Evolutionary conservation across 2,329 filamentous ascomycete species (phyloP).

Genomic region (Alternaria atra): DNA sequence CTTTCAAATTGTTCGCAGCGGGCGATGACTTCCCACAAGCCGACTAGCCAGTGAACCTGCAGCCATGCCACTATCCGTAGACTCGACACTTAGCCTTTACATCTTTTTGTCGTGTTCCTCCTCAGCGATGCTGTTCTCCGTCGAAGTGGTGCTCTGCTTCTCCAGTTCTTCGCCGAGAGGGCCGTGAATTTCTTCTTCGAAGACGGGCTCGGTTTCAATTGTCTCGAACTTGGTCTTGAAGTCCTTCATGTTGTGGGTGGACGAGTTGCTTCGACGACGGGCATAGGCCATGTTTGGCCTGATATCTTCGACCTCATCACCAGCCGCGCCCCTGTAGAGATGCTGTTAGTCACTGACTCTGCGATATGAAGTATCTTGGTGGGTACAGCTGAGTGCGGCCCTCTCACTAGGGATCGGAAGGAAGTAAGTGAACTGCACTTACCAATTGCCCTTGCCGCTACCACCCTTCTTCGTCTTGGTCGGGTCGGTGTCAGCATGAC

Average conservation of each 20-base stretch:
- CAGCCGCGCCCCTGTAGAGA: constrained; percentile 75
- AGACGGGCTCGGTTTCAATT: constrained; percentile 87
- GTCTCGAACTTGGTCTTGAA: constrained; percentile 98
- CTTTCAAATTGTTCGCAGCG: constrained; percentile 14
- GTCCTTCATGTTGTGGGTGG: constrained; percentile 73
- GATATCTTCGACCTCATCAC: constrained; percentile 85
- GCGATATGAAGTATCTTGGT: not conserved
- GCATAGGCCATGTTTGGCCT: constrained; percentile 84
- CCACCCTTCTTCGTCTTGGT: constrained; percentile 98
- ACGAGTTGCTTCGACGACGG: constrained; percentile 93
- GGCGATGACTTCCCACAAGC: constrained; percentile 32
- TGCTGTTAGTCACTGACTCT: constrained; percentile 24
- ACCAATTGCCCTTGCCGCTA: constrained; percentile 94
- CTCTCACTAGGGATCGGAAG: not conserved
- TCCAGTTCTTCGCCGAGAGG: constrained; percentile 66
- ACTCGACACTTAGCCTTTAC: constrained; percentile 33
- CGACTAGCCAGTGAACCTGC: constrained; percentile 34
- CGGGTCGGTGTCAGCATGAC: constrained; percentile 81
- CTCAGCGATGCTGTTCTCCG: constrained; percentile 66
- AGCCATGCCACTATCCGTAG: constrained; percentile 20
- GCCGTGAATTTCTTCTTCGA: constrained; percentile 86
- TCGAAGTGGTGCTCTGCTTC: constrained; percentile 61
- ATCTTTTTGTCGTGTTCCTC: constrained; percentile 60
- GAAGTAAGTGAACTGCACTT: constrained; percentile 49
- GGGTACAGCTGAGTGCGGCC: not conserved